phyloP scores from a whole-genome alignment of 495 filamentous ascomycete species.

The Hypoxylon perforatum region DNA sequence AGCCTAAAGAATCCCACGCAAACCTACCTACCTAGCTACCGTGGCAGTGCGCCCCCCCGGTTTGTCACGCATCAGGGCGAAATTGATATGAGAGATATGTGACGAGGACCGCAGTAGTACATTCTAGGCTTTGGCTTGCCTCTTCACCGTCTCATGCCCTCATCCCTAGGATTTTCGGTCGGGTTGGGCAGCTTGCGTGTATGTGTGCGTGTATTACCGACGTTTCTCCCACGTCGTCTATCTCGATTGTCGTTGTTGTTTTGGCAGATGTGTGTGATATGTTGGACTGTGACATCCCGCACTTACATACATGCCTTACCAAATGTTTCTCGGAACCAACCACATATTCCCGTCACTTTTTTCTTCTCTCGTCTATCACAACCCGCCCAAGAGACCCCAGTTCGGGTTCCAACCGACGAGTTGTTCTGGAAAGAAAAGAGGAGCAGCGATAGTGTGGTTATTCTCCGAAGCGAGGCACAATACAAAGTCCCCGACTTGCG shows the following conservation, averaged over 20 bases:
- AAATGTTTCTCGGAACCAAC: constrained; percentile 14
- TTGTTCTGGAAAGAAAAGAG: constrained; percentile 35
- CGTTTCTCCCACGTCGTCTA: constrained; percentile 4
- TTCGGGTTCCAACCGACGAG: constrained; percentile 31
- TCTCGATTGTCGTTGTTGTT: constrained; percentile 4
- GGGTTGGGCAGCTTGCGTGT: constrained; percentile 5
- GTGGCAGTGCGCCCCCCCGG: constrained; percentile 34
- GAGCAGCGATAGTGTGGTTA: constrained; percentile 27
- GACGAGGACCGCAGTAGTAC: constrained; percentile 41
- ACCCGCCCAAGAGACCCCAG: constrained; percentile 23
- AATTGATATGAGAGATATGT: constrained; percentile 23
- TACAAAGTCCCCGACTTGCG: constrained; percentile 5
- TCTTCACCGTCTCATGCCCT: constrained; percentile 17
- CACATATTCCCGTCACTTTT: not conserved
- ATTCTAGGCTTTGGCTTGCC: constrained; percentile 12
- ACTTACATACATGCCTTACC: constrained; percentile 23
- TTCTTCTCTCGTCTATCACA: constrained; percentile 17
- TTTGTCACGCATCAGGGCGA: constrained; percentile 29
- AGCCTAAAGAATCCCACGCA: constrained; percentile 14
- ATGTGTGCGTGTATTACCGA: constrained; percentile 10
- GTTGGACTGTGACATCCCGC: constrained; percentile 20
- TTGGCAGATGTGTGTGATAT: constrained; percentile 17
- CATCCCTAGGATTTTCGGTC: constrained; percentile 6
- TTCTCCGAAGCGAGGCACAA: constrained; percentile 32
- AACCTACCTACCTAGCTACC: no score